Conservation (phyloP, 495 filamentous ascomycete species). For the Penicillium antarcticum region DNA sequence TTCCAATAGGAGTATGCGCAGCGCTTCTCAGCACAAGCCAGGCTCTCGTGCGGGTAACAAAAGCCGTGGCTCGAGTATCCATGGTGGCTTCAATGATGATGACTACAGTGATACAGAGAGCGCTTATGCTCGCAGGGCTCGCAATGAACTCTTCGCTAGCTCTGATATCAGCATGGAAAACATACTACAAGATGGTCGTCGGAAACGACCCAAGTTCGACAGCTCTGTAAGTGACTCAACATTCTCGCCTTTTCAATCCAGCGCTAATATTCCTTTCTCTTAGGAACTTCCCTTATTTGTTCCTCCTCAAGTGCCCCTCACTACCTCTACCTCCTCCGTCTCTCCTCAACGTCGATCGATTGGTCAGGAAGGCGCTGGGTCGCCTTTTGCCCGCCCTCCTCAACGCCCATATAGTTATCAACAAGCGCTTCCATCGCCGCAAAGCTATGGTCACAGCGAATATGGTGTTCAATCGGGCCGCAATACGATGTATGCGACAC, state of each 20-base stretch:
- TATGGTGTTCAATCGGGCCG: constrained; percentile 39
- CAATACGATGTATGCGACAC: constrained; percentile 45
- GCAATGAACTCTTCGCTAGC: constrained; percentile 78
- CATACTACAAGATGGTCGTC: constrained; percentile 92
- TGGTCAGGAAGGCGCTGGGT: constrained; percentile 57
- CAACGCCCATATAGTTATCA: constrained; percentile 72
- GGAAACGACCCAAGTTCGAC: constrained; percentile 95
- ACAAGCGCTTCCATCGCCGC: constrained; percentile 73
- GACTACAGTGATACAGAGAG: constrained; percentile 81
- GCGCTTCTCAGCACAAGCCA: constrained; percentile 72
- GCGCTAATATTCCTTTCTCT: constrained; percentile 13
- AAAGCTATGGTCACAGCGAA: constrained; percentile 62
- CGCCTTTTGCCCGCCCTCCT: constrained; percentile 64
- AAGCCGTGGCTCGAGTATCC: constrained; percentile 65
- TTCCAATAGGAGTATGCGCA: constrained; percentile 70
- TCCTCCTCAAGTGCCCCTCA: constrained; percentile 85
- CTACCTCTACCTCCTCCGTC: constrained; percentile 84
- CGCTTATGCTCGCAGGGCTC: constrained; percentile 68
- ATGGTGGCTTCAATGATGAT: constrained; percentile 63
- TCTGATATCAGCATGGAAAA: constrained; percentile 97
- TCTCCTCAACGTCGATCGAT: constrained; percentile 80
- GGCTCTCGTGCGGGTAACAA: constrained; percentile 62
- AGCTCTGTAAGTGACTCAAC: constrained; percentile 74
- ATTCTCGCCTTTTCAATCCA: constrained; percentile 6
- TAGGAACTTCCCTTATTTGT: constrained; percentile 95